These are phyloP conservation scores for Hypericum androsaemum DNA, from an alignment of 345 rosid genomes.

Conservation along the genomic window DNA sequence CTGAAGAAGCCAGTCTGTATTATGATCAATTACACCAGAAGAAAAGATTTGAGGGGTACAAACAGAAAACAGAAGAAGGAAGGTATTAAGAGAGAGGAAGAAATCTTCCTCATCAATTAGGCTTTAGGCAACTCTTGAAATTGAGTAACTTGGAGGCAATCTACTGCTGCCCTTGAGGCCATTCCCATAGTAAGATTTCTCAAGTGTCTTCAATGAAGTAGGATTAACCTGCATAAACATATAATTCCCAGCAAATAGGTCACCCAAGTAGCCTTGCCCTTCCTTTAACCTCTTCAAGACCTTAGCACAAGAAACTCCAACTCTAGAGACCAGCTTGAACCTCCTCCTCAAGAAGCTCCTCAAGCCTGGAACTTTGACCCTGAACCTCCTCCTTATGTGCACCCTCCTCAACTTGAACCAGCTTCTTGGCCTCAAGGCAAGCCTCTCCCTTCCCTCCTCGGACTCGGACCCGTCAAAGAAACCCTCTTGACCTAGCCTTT, in stretches of 20 bases:
- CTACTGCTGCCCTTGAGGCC: neutral
- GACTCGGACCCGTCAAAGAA: neutral
- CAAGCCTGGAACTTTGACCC: conserved; percentile 10
- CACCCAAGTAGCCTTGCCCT: conserved; percentile 53
- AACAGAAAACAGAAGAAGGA: too few relatives aligned
- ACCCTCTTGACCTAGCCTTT: conserved; percentile 28
- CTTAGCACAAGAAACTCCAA: conserved; percentile 27
- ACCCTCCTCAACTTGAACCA: conserved; percentile 3
- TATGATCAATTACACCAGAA: too few relatives aligned
- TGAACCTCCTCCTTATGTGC: neutral
- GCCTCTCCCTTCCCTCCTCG: conserved; percentile 6
- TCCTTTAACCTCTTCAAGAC: conserved; percentile 52
- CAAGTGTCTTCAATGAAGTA: conserved; percentile 30
- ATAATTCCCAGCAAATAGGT: conserved; percentile 70
- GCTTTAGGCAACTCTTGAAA: too few relatives aligned
- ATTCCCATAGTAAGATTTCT: conserved; percentile 2
- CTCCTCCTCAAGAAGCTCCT: conserved; percentile 31
- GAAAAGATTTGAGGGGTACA: too few relatives aligned
- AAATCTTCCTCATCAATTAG: too few relatives aligned
- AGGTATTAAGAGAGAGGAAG: too few relatives aligned
- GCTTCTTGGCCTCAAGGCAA: neutral
- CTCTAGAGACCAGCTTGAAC: conserved; percentile 16
- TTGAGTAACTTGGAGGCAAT: too few relatives aligned
- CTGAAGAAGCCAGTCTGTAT: too few relatives aligned
- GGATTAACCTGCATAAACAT: conserved; percentile 66